phyloP scores from a whole-genome alignment of 192 early-diverging fungal species.

The Tieghemiomyces parasiticus region DNA sequence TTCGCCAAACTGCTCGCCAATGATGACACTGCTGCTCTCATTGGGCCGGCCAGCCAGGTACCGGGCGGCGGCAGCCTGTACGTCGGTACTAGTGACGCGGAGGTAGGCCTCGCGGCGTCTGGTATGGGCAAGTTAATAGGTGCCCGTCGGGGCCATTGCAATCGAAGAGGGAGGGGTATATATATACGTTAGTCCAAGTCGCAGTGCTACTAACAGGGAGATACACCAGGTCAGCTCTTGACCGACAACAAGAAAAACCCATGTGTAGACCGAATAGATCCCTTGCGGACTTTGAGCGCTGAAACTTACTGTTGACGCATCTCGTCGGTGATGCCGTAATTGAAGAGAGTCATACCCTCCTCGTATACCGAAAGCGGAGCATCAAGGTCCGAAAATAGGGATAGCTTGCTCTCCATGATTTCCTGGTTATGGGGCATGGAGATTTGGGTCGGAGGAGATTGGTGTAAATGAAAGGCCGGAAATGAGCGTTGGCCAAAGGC shows the following conservation, averaged over 20 bases:
- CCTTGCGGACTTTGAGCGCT: too few relatives aligned
- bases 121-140: slow-evolving; percentile 11
- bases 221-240: too few relatives aligned
- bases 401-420: slow-evolving; percentile 82
- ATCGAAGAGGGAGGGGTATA: neutral
- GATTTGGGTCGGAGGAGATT: too few relatives aligned
- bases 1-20: neutral
- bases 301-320: slow-evolving; percentile 56
- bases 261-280: too few relatives aligned
- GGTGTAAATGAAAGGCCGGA: too few relatives aligned
- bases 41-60: slow-evolving; percentile 28
- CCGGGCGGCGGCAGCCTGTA: slow-evolving; percentile 51
- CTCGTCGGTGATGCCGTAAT: slow-evolving; percentile 63
- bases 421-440: slow-evolving; percentile 33
- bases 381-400: slow-evolving; percentile 76
- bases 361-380: slow-evolving; percentile 63
- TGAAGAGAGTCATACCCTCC: slow-evolving; percentile 75
- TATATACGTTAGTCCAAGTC: too few relatives aligned
- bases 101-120: slow-evolving; percentile 66
- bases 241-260: too few relatives aligned
- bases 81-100: slow-evolving; percentile 43
- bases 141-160: neutral
- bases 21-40: neutral
- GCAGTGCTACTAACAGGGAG: too few relatives aligned
- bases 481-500: too few relatives aligned